Base-by-base conservation (phyloP, 164 flowering plant genomes). In the Liriodendron chinense region DNA sequence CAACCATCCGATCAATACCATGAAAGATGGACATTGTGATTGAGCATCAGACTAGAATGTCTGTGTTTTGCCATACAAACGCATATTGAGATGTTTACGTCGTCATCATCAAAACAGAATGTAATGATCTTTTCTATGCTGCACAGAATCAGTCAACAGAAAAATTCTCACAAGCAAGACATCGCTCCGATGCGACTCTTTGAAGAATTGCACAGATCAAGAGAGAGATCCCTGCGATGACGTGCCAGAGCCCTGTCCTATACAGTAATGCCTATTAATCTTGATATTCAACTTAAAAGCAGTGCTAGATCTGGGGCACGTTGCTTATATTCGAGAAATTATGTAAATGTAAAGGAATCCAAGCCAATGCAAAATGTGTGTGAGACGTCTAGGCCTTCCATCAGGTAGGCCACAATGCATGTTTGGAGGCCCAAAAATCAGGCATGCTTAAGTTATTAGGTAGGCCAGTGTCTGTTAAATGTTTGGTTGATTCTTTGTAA, bases 71-170 rank as follows among this genome's bases (percentile, higher is more conserved):
- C 13, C 59, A 53, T 12, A 16, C 3, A 53, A 53, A 53, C 3
- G 43, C 18, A 10, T 53, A 16, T 53, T 53, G 2, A 53, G 18
- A 53, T 53, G 59, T 12, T 10, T 53, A 53, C 59, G 9, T 53
- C 3, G 59, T 16, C 59, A 53, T 53, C 18, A 16, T 10, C 13
- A 9, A 21, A 21, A 24, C 25, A 23, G 7, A 24, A 66, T 10
- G 47, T 10, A 14, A 66, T 13, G 43, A 26, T 25, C 34, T 25
- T 66, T 25, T 66, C 14, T 66, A 26, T 26, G 18, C 23, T 66
- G 7, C 28, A 69, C 77, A 78, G 83, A 69, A 47, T 64, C 76
- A 47, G n/a, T 65, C 71, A 24, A 70, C 47, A 77, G 69, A 3
- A 72, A 70, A 73, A 74, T 67, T 70, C 69, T 74, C 65, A 71